phyloP scores from a whole-genome alignment of 345 rosid genomes.

The Eutrema yunnanense region DNA sequence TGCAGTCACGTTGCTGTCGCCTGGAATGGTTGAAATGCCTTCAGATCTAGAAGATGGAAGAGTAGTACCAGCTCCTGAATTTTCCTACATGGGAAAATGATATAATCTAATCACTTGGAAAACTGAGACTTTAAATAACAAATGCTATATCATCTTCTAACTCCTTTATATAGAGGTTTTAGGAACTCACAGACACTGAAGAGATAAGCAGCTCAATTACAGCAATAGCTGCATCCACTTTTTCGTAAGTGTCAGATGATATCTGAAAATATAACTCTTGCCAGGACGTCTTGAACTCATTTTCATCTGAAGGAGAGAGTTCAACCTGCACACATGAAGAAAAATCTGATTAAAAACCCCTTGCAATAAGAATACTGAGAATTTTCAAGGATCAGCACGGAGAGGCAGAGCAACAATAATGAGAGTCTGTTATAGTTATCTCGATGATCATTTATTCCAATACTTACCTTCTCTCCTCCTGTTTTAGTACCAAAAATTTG shows the following conservation, averaged over 20 bases:
- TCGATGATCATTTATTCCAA: not conserved
- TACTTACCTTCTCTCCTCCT: conserved; percentile 64
- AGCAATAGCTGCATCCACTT: conserved; percentile 84
- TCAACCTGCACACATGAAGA: conserved; percentile 49
- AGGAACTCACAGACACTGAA: conserved; percentile 74
- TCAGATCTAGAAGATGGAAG: conserved; percentile 33
- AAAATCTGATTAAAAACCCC: not conserved
- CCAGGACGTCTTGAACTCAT: conserved; percentile 37
- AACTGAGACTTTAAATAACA: not conserved
- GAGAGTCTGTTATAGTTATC: not conserved
- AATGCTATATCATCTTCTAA: not conserved
- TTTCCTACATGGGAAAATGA: conserved; percentile 44
- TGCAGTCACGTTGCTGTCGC: conserved; percentile 31
- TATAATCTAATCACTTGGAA: not conserved
- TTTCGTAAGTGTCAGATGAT: conserved; percentile 78
- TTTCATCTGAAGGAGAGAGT: conserved; percentile 55
- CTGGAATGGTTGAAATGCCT: conserved; percentile 30
- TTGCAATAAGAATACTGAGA: conserved; percentile 6
- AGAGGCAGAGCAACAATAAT: not conserved
- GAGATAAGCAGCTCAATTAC: conserved; percentile 70
- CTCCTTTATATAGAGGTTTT: conserved; percentile 1
- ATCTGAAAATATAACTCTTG: conserved; percentile 62
- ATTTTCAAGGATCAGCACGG: conserved; percentile 1
- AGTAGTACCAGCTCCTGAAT: conserved; percentile 40
- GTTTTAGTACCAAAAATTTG: conserved; percentile 55